Evolutionary conservation across 371 early-diverging fungal species (phyloP).

Genomic region (Batrachochytrium dendrobatidis): DNA sequence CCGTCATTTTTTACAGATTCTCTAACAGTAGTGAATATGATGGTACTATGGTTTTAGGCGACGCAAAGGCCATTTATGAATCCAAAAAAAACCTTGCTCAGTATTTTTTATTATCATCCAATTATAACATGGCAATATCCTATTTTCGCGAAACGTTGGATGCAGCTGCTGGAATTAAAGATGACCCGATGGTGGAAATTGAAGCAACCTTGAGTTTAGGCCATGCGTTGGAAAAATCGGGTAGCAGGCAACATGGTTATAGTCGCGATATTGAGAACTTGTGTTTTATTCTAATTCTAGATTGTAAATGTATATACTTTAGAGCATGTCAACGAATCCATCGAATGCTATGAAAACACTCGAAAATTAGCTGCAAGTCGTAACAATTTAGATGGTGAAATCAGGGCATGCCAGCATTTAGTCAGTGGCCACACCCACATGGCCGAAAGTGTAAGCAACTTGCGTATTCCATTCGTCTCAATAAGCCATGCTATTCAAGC

Average conservation of each 20-base stretch:
- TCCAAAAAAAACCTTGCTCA: conserved; percentile 24
- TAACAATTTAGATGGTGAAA: conserved; percentile 17
- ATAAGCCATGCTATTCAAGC: background rate
- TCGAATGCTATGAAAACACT: conserved; percentile 24
- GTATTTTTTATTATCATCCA: conserved; percentile 15
- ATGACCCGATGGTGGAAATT: conserved; percentile 15
- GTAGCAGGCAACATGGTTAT: conserved; percentile 5
- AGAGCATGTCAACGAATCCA: conserved; percentile 20
- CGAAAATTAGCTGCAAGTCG: conserved; percentile 18
- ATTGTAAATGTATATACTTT: background rate
- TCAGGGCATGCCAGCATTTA: conserved; percentile 16
- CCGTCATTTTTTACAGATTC: background rate
- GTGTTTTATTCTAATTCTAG: background rate
- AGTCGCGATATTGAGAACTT: background rate
- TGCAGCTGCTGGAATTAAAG: conserved; percentile 9
- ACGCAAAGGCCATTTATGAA: conserved; percentile 17
- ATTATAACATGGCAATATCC: conserved; percentile 11
- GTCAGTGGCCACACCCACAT: conserved; percentile 26
- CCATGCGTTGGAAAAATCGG: conserved; percentile 19
- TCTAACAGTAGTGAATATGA: background rate
- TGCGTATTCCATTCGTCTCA: background rate
- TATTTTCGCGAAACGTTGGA: conserved; percentile 27
- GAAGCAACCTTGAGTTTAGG: conserved; percentile 27
- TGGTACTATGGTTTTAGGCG: background rate
- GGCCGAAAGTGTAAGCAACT: conserved; percentile 22